Evolutionary conservation across 2,329 filamentous ascomycete genomes (phyloP), one percentile per base, ranked within the genome.

Genomic region (Colletotrichum tofieldiae): DNA sequence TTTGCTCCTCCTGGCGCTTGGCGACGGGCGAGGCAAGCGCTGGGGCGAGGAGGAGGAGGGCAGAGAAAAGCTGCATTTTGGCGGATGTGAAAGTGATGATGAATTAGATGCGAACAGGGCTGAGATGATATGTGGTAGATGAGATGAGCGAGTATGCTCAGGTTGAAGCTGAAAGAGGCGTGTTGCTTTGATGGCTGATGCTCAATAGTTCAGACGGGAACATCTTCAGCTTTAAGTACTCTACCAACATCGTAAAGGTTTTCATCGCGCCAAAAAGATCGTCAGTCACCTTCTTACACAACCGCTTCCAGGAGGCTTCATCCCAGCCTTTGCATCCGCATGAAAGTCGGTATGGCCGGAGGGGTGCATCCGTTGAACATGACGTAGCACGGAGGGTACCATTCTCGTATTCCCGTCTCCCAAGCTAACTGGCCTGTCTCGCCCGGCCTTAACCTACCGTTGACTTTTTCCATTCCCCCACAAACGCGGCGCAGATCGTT

Each of bases 321-420:
- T 37, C 64, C 51, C 41, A 56, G 39, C 39, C 58, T 39, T 49
- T 52, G 37, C 47, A 37, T n/a, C 32, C 39, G 54, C 54, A 70
- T 61, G 43, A 73, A 72, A 65, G 64, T 61, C 64, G 72, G 72
- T 68, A 59, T 72, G 20, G 45, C 67, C 58, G 62, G 62, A 47
- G 51, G 45, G 51, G 32, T 43, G 49, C 41, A 29, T 26, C 37
- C 29, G 5, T 23, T 32, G 39, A 47, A 65, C 60, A 62, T 73
- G 72, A 72, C 68, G 72, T 73, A 64, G 72, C 60, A 73, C 64
- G n/a, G 43, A 47, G 59, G n/a, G 60, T 56, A 23, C 49, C 37
- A 61, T 54, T 55, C 72, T 73, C 72, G 72, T 73, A 72, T 68
- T 67, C 39, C 49, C 52, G 37, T 32, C 39, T 47, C 43, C 47